These are phyloP conservation scores for Yamadazyma kanchanaburiensis DNA, from an alignment of 1,139 yeast species.

Conservation along the genomic window DNA sequence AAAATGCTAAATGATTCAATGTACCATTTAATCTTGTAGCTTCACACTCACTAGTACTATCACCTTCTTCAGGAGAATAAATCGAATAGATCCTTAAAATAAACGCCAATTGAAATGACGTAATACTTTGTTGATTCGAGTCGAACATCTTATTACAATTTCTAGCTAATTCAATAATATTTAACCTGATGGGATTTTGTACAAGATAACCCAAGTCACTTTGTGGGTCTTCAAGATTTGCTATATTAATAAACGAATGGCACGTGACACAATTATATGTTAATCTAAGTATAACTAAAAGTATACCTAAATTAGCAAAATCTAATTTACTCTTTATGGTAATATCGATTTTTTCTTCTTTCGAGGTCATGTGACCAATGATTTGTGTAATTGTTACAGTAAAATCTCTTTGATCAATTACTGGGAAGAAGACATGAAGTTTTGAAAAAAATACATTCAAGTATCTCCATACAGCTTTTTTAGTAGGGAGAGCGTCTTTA, in stretches of 20 bases:
- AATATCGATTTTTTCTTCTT: slow-evolving; percentile 16
- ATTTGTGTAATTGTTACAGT: slow-evolving; percentile 17
- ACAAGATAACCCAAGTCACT: slow-evolving; percentile 6
- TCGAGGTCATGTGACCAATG: slow-evolving; percentile 20
- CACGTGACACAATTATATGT: slow-evolving; percentile 26
- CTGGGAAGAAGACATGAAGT: slow-evolving; percentile 46
- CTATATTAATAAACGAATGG: too few relatives aligned
- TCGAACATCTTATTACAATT: slow-evolving; percentile 38
- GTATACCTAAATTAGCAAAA: slow-evolving; percentile 29
- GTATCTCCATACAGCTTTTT: slow-evolving; percentile 41
- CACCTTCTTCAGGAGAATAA: slow-evolving; percentile 50
- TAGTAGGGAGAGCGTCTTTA: slow-evolving; percentile 39
- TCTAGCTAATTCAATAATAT: slow-evolving; percentile 33
- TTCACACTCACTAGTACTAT: slow-evolving; percentile 45
- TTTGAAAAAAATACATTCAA: slow-evolving; percentile 41
- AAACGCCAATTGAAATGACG: slow-evolving; percentile 48
- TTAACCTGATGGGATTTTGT: slow-evolving; percentile 22
- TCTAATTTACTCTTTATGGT: slow-evolving; percentile 26
- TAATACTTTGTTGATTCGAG: slow-evolving; percentile 36
- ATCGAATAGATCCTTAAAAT: slow-evolving; percentile 36
- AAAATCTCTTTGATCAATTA: slow-evolving; percentile 38
- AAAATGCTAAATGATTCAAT: slow-evolving; percentile 38
- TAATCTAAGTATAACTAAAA: slow-evolving; percentile 25
- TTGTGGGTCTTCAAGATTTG: slow-evolving; percentile 18
- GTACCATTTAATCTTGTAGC: slow-evolving; percentile 36